Evolutionary conservation across 495 filamentous ascomycete genomes (phyloP).

Genomic region (Lineolata rhizophorae): DNA sequence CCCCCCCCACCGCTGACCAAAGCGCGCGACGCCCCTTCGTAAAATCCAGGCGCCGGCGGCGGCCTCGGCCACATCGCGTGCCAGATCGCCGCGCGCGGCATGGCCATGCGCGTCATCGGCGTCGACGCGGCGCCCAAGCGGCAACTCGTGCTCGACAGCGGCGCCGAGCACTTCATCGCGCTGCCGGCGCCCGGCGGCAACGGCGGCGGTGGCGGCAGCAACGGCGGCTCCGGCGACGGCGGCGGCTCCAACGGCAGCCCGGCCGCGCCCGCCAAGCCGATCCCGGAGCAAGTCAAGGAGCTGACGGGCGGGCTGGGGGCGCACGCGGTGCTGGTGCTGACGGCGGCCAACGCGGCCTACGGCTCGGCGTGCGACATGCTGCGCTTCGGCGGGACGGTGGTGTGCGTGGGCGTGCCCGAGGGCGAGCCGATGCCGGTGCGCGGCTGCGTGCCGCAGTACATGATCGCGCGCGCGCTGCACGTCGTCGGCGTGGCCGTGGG

Average conservation of each 20-base stretch:
- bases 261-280: constrained; percentile 20
- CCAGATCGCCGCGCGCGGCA: constrained; percentile 38
- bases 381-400: constrained; percentile 36
- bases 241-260: too few relatives aligned
- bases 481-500: constrained; percentile 45
- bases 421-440: constrained; percentile 33
- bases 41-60: too few relatives aligned
- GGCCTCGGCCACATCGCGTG: constrained; percentile 44
- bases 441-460: constrained; percentile 25
- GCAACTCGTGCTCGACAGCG: constrained; percentile 31
- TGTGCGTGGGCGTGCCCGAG: constrained; percentile 51
- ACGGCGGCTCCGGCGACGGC: constrained; percentile 29
- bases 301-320: constrained; percentile 42
- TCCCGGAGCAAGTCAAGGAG: constrained; percentile 29
- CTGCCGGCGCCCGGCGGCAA: too few relatives aligned
- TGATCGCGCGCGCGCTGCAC: constrained; percentile 30
- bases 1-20: too few relatives aligned
- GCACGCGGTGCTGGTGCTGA: constrained; percentile 39
- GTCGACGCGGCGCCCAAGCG: constrained; percentile 45
- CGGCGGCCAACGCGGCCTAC: constrained; percentile 44
- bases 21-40: too few relatives aligned
- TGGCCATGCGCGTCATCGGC: constrained; percentile 45
- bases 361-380: constrained; percentile 34
- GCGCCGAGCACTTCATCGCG: constrained; percentile 49
- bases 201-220: too few relatives aligned